A percentile compares a stretch with the other conserved stretches of the same genome.
phyloP scores from a whole-genome alignment of 345 rosid species.

The Gynandropsis gynandra region DNA sequence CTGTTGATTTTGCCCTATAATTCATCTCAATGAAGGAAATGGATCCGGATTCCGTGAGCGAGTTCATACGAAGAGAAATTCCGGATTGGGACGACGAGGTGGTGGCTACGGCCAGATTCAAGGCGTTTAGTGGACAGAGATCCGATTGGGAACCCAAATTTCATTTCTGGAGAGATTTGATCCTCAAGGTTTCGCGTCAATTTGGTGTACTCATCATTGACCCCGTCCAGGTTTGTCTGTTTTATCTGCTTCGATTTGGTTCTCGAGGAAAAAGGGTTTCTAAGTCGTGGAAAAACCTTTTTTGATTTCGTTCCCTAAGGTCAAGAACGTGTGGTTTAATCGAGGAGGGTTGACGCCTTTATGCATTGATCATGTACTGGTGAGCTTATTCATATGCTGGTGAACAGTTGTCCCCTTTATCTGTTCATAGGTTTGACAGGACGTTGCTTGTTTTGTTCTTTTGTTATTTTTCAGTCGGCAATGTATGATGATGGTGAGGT shows the following conservation, averaged over 20 bases:
- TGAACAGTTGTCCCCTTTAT: neutral
- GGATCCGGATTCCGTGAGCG: slow-evolving; percentile 36
- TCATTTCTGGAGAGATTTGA: slow-evolving; percentile 75
- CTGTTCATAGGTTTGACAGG: slow-evolving; percentile 13
- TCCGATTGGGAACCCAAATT: slow-evolving; percentile 74
- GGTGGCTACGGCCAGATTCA: slow-evolving; percentile 65
- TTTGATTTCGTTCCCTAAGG: slow-evolving; percentile 26
- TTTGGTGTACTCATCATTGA: slow-evolving; percentile 39
- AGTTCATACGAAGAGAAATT: slow-evolving; percentile 54
- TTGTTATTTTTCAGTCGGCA: slow-evolving; percentile 38
- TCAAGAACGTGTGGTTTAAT: slow-evolving; percentile 61
- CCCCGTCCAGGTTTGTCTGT: slow-evolving; percentile 51
- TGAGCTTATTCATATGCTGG: slow-evolving; percentile 28
- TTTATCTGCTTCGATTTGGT: neutral
- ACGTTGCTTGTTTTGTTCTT: slow-evolving; percentile 9
- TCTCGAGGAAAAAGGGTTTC: neutral
- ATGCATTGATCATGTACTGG: slow-evolving; percentile 78
- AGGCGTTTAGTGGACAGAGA: slow-evolving; percentile 87
- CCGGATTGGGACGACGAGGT: slow-evolving; percentile 82
- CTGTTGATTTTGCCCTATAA: neutral
- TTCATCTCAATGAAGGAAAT: slow-evolving; percentile 17
- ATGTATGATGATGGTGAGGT: slow-evolving; percentile 84
- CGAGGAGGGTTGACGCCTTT: slow-evolving; percentile 74
- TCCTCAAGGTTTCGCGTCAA: slow-evolving; percentile 48
- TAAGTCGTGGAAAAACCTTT: neutral